These are phyloP conservation scores for Hamamelis virginiana DNA, from an alignment of 164 flowering plant species.

Conservation along the genomic window DNA sequence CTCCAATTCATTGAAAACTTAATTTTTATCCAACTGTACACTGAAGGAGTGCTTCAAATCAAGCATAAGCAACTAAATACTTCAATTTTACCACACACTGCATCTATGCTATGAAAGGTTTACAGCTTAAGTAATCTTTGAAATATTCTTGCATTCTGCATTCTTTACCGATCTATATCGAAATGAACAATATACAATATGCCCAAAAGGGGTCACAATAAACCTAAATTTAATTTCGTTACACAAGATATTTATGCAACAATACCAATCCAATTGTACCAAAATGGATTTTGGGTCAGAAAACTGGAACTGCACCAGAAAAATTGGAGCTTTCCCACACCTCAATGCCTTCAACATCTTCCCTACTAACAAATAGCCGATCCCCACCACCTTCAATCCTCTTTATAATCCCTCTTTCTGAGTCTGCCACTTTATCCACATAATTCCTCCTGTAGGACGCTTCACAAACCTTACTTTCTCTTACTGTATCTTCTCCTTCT, in stretches of 20 bases:
- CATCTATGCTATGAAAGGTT: neutral
- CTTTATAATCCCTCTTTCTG: slow-evolving; percentile 54
- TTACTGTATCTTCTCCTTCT: slow-evolving; percentile 22
- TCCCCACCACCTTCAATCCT: slow-evolving; percentile 83
- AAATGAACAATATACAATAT: neutral
- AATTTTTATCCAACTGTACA: neutral
- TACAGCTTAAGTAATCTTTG: neutral
- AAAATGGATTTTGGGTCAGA: slow-evolving; percentile 14
- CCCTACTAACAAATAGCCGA: slow-evolving; percentile 78
- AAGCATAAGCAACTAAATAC: neutral
- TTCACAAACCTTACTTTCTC: slow-evolving; percentile 16
- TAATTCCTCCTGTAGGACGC: slow-evolving; percentile 65
- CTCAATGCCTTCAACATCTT: slow-evolving; percentile 80
- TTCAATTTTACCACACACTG: neutral
- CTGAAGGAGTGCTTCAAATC: neutral
- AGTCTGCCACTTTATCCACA: slow-evolving; percentile 63
- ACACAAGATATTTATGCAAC: neutral
- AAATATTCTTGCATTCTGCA: neutral
- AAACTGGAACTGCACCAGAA: slow-evolving; percentile 37
- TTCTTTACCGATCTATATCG: neutral
- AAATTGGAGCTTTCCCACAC: slow-evolving; percentile 83
- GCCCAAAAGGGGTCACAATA: neutral
- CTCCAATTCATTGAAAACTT: too few species aligned
- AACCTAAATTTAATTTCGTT: neutral
- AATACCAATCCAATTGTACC: neutral